Percentiles rank a stretch among this genome's conserved stretches.
phyloP scores from a whole-genome alignment of 768 basidiomycete species.

The Dioszegia crocea region DNA sequence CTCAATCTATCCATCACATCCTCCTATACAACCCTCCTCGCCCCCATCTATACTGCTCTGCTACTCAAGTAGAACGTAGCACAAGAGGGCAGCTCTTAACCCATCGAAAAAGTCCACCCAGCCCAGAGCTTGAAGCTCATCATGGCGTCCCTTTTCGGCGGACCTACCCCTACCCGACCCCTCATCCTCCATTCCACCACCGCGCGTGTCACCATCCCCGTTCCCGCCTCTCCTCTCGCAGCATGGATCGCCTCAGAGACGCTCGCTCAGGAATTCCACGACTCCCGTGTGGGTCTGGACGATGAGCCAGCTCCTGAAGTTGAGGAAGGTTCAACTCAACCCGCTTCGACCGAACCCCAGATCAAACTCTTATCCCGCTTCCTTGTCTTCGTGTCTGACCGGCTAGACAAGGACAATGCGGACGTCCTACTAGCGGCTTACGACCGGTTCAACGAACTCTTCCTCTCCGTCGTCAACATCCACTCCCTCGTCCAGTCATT shows the following conservation, averaged over 20 bases:
- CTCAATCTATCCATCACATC: no score
- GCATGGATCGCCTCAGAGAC: slow-evolving; percentile 92
- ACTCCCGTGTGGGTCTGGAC: slow-evolving; percentile 52
- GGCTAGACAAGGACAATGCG: slow-evolving; percentile 35
- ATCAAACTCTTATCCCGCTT: slow-evolving; percentile 79
- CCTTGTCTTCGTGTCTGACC: slow-evolving; percentile 68
- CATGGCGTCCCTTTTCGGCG: slow-evolving; percentile 45
- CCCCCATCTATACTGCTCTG: no score
- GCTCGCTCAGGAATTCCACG: slow-evolving; percentile 78
- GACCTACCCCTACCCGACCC: slow-evolving; percentile 40
- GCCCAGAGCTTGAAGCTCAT: slow-evolving; percentile 11
- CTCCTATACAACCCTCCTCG: no score
- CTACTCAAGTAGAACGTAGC: not conserved
- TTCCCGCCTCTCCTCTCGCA: slow-evolving; percentile 66
- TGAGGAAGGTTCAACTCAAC: slow-evolving; percentile 49
- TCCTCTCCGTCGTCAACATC: slow-evolving; percentile 69
- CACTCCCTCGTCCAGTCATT: slow-evolving; percentile 74
- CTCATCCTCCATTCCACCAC: slow-evolving; percentile 48
- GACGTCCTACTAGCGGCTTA: slow-evolving; percentile 68
- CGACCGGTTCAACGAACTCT: slow-evolving; percentile 70
- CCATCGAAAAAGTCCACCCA: not conserved
- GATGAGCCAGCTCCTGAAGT: slow-evolving; percentile 56
- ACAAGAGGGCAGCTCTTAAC: not conserved
- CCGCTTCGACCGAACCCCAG: slow-evolving; percentile 59
- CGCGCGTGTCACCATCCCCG: slow-evolving; percentile 68